phyloP scores from a whole-genome alignment of 1,284 basidiomycete species.

The Jaminaea rosea region DNA sequence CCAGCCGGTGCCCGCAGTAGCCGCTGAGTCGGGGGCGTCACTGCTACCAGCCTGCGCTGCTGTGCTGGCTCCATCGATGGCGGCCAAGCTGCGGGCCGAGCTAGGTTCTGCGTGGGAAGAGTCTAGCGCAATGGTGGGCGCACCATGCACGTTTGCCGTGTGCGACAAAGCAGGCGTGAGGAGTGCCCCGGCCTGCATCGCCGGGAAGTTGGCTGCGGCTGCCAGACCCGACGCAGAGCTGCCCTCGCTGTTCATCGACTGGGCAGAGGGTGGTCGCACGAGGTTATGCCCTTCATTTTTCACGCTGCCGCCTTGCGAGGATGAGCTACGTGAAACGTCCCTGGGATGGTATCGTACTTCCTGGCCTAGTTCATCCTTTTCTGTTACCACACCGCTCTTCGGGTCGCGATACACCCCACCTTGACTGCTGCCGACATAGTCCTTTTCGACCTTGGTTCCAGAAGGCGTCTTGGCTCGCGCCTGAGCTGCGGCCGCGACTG shows the following conservation, averaged over 20 bases:
- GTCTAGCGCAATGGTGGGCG: neutral
- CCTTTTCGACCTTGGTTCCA: neutral
- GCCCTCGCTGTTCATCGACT: conserved; percentile 18
- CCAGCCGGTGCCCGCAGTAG: conserved; percentile 6
- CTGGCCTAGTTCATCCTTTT: conserved; percentile 19
- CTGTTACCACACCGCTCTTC: conserved; percentile 19
- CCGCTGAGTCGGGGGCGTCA: conserved; percentile 14
- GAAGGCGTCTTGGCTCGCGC: neutral
- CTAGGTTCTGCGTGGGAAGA: neutral
- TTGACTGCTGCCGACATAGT: conserved; percentile 12
- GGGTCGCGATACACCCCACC: conserved; percentile 33
- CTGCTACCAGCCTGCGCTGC: neutral
- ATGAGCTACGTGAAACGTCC: too few species aligned
- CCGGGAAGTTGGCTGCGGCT: conserved; percentile 32
- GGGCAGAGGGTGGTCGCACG: too few species aligned
- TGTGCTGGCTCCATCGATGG: too few species aligned
- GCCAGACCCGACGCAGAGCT: conserved; percentile 25
- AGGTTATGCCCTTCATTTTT: too few species aligned
- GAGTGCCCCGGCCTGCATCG: conserved; percentile 14
- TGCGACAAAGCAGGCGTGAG: neutral
- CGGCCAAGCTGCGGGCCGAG: too few species aligned
- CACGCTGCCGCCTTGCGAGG: too few species aligned
- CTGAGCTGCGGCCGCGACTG: neutral
- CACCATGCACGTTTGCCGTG: neutral
- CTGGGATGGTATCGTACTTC: too few species aligned